Percentiles rank a stretch among this genome's conserved stretches.
Conservation (phyloP, 2,329 filamentous ascomycete species). For the Calonectria multiphialidica region DNA sequence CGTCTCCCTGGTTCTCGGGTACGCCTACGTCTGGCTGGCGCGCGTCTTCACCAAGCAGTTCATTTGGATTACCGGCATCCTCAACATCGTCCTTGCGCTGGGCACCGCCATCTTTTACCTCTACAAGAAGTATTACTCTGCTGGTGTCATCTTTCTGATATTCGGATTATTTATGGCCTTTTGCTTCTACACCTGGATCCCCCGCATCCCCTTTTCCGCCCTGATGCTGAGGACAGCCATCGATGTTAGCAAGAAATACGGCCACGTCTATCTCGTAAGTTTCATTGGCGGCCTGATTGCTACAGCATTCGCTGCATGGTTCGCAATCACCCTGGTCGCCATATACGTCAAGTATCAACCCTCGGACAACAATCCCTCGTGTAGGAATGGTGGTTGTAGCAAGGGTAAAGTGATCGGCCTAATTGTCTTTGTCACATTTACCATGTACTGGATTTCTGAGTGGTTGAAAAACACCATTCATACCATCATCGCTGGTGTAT, state of each 20-base stretch:
- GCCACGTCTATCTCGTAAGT: slow-evolving; percentile 89
- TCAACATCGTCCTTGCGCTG: slow-evolving; percentile 88
- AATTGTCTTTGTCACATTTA: slow-evolving; percentile 88
- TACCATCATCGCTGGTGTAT: slow-evolving; percentile 87
- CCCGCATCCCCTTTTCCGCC: slow-evolving; percentile 89
- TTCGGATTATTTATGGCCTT: slow-evolving; percentile 81
- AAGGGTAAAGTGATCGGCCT: slow-evolving; percentile 84
- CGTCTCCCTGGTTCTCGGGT: slow-evolving; percentile 81
- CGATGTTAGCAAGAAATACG: slow-evolving; percentile 85
- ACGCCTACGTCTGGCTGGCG: slow-evolving; percentile 80
- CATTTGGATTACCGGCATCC: slow-evolving; percentile 91
- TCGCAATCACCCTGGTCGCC: slow-evolving; percentile 85
- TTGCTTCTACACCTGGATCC: slow-evolving; percentile 91
- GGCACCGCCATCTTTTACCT: slow-evolving; percentile 91
- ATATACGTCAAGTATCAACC: slow-evolving; percentile 90
- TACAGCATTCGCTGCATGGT: slow-evolving; percentile 85
- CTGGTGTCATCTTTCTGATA: slow-evolving; percentile 87
- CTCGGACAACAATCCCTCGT: slow-evolving; percentile 62
- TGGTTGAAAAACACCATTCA: slow-evolving; percentile 96
- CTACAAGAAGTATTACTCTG: slow-evolving; percentile 79
- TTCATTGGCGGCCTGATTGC: slow-evolving; percentile 84
- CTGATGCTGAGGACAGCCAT: slow-evolving; percentile 90
- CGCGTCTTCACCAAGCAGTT: slow-evolving; percentile 88
- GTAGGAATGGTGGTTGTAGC: slow-evolving; percentile 74
- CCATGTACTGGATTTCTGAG: slow-evolving; percentile 94